phyloP scores from a whole-genome alignment of 495 filamentous ascomycete genomes.

The Neurospora hispaniola region DNA sequence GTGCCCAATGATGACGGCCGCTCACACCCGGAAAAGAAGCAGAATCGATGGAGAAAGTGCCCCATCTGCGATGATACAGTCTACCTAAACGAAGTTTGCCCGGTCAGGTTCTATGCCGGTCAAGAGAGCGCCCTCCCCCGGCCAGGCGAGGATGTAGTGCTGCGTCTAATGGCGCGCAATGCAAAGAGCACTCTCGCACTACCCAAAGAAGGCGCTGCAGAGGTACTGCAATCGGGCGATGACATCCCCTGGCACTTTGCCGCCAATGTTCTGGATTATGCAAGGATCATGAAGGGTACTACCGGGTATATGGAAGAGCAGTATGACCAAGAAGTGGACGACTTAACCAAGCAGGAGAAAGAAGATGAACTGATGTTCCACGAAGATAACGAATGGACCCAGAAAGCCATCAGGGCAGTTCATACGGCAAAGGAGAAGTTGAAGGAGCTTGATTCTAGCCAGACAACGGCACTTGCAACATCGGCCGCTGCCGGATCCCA shows the following conservation, averaged over 20 bases:
- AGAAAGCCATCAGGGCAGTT: slow-evolving; percentile 65
- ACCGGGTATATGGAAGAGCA: slow-evolving; percentile 77
- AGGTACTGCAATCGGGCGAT: slow-evolving; percentile 52
- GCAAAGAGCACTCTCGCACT: slow-evolving; percentile 75
- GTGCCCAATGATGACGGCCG: slow-evolving; percentile 51
- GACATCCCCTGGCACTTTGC: slow-evolving; percentile 91
- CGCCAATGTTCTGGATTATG: slow-evolving; percentile 89
- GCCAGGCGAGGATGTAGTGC: slow-evolving; percentile 79
- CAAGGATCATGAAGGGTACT: slow-evolving; percentile 88
- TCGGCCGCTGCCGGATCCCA: neutral
- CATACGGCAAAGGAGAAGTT: slow-evolving; percentile 61
- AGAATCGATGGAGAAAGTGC: slow-evolving; percentile 75
- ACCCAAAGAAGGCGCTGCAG: slow-evolving; percentile 66
- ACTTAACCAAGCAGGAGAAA: slow-evolving; percentile 61
- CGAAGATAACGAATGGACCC: slow-evolving; percentile 84
- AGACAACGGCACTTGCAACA: slow-evolving; percentile 3
- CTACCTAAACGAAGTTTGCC: slow-evolving; percentile 76
- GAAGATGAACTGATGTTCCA: slow-evolving; percentile 92
- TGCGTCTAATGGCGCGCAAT: slow-evolving; percentile 71
- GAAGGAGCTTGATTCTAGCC: slow-evolving; percentile 22
- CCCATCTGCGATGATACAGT: slow-evolving; percentile 91
- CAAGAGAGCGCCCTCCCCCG: slow-evolving; percentile 71
- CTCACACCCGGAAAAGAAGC: slow-evolving; percentile 53
- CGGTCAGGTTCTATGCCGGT: slow-evolving; percentile 83
- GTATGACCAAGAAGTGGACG: slow-evolving; percentile 65